Conservation (phyloP, 2,329 filamentous ascomycete genomes). For the Fonsecaea erecta region DNA sequence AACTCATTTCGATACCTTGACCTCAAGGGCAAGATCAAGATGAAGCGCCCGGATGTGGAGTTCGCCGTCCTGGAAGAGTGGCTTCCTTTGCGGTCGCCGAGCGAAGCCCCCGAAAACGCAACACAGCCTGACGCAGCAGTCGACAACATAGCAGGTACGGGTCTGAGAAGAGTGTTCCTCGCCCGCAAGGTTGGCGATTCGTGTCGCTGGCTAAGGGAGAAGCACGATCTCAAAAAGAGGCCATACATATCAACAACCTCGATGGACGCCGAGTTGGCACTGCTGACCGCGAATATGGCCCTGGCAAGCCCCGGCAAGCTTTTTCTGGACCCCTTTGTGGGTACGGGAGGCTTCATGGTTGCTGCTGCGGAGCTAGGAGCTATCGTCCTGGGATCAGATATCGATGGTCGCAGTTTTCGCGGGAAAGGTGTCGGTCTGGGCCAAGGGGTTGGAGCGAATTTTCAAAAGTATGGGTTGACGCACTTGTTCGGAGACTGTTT, state of each 20-base stretch:
- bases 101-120: conserved; percentile 56
- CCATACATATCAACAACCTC: conserved; percentile 93
- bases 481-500: conserved; percentile 75
- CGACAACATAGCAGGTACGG: conserved; percentile 52
- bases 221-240: conserved; percentile 89
- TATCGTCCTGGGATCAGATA: conserved; percentile 82
- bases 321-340: conserved; percentile 94
- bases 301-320: conserved; percentile 80
- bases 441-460: conserved; percentile 68
- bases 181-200: conserved; percentile 72
- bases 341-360: conserved; percentile 89
- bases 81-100: conserved; percentile 72
- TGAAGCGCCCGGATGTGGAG: conserved; percentile 73
- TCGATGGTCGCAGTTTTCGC: conserved; percentile 86
- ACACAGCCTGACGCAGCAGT: not conserved
- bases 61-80: conserved; percentile 87
- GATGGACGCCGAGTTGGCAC: conserved; percentile 92
- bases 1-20: conserved; percentile 78
- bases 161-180: conserved; percentile 64
- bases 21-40: conserved; percentile 76
- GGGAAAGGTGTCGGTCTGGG: conserved; percentile 56
- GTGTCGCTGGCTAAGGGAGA: conserved; percentile 68
- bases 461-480: conserved; percentile 77
- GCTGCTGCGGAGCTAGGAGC: conserved; percentile 91
- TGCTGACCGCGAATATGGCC: conserved; percentile 90